phyloP scores from a whole-genome alignment of 176 grass and related monocot genomes.

The Bolboschoenus planiculmis region DNA sequence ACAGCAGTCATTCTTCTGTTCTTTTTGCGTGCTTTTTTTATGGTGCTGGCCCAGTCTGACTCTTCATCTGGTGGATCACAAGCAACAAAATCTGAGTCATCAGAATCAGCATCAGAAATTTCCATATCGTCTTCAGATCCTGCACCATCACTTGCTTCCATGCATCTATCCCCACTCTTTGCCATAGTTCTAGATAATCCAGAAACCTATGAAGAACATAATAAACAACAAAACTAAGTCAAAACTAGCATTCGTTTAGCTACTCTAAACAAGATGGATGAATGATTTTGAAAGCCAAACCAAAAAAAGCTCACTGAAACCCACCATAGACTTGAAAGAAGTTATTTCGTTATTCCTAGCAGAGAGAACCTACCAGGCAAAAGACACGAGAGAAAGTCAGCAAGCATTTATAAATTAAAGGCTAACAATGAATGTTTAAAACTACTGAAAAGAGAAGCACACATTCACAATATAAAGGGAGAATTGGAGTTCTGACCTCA shows the following conservation, averaged over 20 bases:
- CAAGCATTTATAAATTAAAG: neutral
- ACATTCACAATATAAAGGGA: slow-evolving; percentile 6
- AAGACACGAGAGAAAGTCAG: neutral
- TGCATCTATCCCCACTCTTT: slow-evolving; percentile 13
- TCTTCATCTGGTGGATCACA: slow-evolving; percentile 40
- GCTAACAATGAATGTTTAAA: slow-evolving; percentile 7
- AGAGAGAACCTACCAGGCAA: slow-evolving; percentile 47
- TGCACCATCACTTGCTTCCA: neutral
- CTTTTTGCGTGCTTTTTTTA: slow-evolving; percentile 30
- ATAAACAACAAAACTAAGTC: slow-evolving; percentile 13
- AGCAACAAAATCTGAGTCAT: slow-evolving; percentile 32
- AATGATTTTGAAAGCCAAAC: neutral
- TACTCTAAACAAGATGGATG: neutral
- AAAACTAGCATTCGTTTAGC: neutral
- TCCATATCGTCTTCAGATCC: slow-evolving; percentile 77
- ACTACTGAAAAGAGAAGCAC: neutral
- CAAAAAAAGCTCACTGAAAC: neutral
- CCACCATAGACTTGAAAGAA: slow-evolving; percentile 26
- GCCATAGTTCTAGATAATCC: slow-evolving; percentile 28
- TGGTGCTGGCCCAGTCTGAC: slow-evolving; percentile 28
- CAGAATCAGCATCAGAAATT: slow-evolving; percentile 58
- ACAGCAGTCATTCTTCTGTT: slow-evolving; percentile 18
- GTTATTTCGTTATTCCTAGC: slow-evolving; percentile 36
- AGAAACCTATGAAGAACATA: slow-evolving; percentile 25
- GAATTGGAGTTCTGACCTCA: slow-evolving; percentile 29